A percentile compares a stretch with the other conserved stretches of the same genome.
These are phyloP conservation scores for Russula sp. DNA, from an alignment of 768 basidiomycete genomes.

Conservation along the genomic window DNA sequence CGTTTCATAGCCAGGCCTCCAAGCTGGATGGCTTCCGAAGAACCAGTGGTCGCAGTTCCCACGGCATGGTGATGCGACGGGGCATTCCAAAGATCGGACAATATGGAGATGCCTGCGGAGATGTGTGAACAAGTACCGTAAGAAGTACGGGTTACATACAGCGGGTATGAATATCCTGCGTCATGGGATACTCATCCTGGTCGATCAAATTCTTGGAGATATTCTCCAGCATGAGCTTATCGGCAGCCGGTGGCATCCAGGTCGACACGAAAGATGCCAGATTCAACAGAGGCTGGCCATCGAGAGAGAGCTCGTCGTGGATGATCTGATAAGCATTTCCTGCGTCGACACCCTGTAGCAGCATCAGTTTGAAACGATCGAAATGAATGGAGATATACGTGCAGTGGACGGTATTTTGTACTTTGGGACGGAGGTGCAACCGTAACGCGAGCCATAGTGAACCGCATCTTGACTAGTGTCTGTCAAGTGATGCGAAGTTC, in stretches of 20 bases:
- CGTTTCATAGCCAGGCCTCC: slow-evolving; percentile 70
- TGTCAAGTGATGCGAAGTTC: slow-evolving; percentile 34
- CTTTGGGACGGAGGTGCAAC: slow-evolving; percentile 64
- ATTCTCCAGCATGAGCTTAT: slow-evolving; percentile 58
- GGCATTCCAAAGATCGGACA: slow-evolving; percentile 65
- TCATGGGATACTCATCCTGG: slow-evolving; percentile 63
- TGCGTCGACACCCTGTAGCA: slow-evolving; percentile 44
- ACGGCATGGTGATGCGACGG: slow-evolving; percentile 49
- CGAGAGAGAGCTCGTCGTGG: slow-evolving; percentile 57
- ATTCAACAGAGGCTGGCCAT: slow-evolving; percentile 53
- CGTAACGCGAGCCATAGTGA: slow-evolving; percentile 56
- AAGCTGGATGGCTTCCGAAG: slow-evolving; percentile 66
- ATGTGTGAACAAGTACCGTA: slow-evolving; percentile 38
- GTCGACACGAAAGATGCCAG: slow-evolving; percentile 65
- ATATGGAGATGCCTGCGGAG: slow-evolving; percentile 42
- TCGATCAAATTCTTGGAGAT: slow-evolving; percentile 64
- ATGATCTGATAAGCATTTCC: slow-evolving; percentile 51
- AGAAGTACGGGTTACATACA: slow-evolving; percentile 3
- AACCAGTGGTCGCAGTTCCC: slow-evolving; percentile 67
- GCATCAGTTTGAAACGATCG: background rate
- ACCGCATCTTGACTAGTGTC: slow-evolving; percentile 31
- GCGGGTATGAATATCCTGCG: slow-evolving; percentile 33
- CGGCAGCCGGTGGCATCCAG: slow-evolving; percentile 49
- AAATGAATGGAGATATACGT: background rate
- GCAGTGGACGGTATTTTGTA: slow-evolving; percentile 56